These are phyloP conservation scores for Colletotrichum limetticola DNA, from an alignment of 2,329 filamentous ascomycete genomes.

Conservation along the genomic window DNA sequence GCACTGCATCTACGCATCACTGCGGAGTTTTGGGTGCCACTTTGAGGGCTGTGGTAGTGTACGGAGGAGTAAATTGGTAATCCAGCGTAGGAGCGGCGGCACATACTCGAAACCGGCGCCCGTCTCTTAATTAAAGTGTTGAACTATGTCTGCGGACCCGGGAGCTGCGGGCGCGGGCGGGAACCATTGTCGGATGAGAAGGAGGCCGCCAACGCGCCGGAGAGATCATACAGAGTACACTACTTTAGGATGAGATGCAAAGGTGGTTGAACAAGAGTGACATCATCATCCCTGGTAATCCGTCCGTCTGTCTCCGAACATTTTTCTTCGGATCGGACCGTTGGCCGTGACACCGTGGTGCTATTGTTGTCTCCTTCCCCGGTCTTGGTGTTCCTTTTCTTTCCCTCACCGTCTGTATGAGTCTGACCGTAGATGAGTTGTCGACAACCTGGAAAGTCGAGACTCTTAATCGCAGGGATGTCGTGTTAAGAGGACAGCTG, in stretches of 20 bases:
- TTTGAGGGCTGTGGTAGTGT: too few relatives aligned
- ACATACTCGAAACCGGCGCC: background rate
- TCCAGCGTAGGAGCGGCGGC: too few relatives aligned
- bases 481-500: background rate
- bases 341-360: background rate
- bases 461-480: background rate
- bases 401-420: background rate
- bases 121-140: background rate
- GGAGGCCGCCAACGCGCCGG: background rate
- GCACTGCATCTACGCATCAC: background rate
- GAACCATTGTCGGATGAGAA: background rate
- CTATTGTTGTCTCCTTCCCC: background rate
- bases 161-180: background rate
- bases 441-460: background rate
- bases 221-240: background rate
- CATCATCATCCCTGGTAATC: background rate
- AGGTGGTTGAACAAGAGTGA: background rate
- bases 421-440: background rate
- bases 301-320: background rate
- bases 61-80: too few relatives aligned
- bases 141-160: background rate
- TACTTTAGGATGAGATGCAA: background rate
- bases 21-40: background rate
- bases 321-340: slow-evolving; percentile 6
- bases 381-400: background rate